Conservation (phyloP, 139 green algal species). For the Asterochloris erici region DNA sequence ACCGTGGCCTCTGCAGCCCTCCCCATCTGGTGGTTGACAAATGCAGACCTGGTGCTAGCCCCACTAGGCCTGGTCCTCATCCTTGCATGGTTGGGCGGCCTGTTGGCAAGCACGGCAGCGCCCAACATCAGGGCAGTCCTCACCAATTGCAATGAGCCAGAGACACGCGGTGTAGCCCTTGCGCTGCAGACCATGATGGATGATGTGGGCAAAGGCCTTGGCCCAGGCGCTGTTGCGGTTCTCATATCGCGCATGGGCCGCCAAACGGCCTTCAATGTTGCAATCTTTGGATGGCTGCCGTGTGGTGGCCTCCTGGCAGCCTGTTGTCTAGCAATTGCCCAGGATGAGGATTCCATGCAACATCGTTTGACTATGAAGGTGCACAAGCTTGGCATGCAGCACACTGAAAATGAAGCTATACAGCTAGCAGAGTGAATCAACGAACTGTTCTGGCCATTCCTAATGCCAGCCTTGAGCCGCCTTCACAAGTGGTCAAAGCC, state of each 20-base stretch:
- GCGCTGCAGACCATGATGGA: constrained; percentile 74
- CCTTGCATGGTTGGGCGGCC: constrained; percentile 23
- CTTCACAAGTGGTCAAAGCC: too few relatives aligned
- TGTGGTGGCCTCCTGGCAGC: constrained; percentile 58
- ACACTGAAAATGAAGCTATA: too few relatives aligned
- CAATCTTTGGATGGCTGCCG: constrained; percentile 65
- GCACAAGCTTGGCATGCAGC: neutral
- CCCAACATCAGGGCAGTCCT: constrained; percentile 55
- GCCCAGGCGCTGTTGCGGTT: constrained; percentile 64
- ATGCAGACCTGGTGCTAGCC: constrained; percentile 34
- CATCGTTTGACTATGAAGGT: constrained; percentile 11
- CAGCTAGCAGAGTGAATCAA: too few relatives aligned
- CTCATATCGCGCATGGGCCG: constrained; percentile 51
- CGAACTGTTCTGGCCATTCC: too few relatives aligned
- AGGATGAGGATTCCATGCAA: constrained; percentile 57
- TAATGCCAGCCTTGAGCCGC: too few relatives aligned
- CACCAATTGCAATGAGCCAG: constrained; percentile 81
- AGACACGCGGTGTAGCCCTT: constrained; percentile 69
- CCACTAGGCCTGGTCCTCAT: constrained; percentile 32
- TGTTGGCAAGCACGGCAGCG: constrained; percentile 18
- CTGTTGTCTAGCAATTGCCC: constrained; percentile 30
- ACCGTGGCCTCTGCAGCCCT: constrained; percentile 44
- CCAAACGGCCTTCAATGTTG: constrained; percentile 65
- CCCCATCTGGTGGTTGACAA: constrained; percentile 67
- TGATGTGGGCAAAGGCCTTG: constrained; percentile 75